Evolutionary conservation across 2,329 filamentous ascomycete species (phyloP).

Genomic region (Canariomyces notabilis): DNA sequence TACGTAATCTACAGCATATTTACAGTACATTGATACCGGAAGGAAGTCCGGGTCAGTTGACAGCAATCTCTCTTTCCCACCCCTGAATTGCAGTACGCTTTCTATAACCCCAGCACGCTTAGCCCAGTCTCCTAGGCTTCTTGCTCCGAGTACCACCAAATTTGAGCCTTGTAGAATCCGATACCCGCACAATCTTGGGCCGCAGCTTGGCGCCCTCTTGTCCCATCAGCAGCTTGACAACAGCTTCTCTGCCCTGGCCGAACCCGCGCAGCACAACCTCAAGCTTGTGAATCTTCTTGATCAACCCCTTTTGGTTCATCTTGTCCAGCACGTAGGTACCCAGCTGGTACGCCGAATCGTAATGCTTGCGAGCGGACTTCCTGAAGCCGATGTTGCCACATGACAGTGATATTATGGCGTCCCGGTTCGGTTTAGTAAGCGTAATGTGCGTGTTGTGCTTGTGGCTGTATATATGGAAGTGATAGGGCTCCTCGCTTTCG

Average conservation of each 20-base stretch:
- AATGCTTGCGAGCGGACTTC: slow-evolving; percentile 73
- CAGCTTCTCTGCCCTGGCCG: slow-evolving; percentile 80
- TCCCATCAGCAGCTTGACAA: slow-evolving; percentile 82
- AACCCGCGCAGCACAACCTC: slow-evolving; percentile 84
- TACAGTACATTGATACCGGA: not conserved
- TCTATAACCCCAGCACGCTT: slow-evolving; percentile 9
- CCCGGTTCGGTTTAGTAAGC: slow-evolving; percentile 73
- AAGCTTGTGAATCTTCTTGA: slow-evolving; percentile 68
- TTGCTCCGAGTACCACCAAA: slow-evolving; percentile 89
- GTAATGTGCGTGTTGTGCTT: slow-evolving; percentile 97
- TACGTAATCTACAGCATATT: not conserved
- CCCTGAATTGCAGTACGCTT: not conserved
- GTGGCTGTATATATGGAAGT: slow-evolving; percentile 79
- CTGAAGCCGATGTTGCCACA: slow-evolving; percentile 88
- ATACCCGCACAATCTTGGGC: slow-evolving; percentile 69
- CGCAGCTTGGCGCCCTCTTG: slow-evolving; percentile 74
- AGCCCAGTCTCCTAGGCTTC: slow-evolving; percentile 76
- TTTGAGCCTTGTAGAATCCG: slow-evolving; percentile 85
- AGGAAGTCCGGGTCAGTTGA: not conserved
- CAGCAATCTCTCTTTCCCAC: too few relatives aligned
- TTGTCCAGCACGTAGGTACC: slow-evolving; percentile 76
- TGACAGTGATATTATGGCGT: slow-evolving; percentile 73
- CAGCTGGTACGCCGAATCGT: slow-evolving; percentile 90
- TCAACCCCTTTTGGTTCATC: slow-evolving; percentile 75
- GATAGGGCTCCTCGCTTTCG: slow-evolving; percentile 59